These are phyloP conservation scores for Agastache rugosa DNA, from an alignment of 257 asterid genomes.

Conservation along the genomic window DNA sequence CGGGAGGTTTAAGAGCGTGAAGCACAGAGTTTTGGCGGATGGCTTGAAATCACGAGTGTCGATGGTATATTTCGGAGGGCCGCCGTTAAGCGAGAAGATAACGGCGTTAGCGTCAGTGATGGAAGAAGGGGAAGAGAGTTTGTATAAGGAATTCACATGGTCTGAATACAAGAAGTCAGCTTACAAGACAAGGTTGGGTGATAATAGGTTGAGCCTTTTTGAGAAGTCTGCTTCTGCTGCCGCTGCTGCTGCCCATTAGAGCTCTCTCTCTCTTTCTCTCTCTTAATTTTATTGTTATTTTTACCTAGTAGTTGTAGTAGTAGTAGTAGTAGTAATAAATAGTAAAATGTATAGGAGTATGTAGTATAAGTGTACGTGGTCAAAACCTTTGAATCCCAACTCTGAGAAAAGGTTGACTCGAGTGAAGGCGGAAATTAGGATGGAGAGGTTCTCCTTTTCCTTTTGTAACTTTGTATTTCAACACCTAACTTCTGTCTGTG, in stretches of 20 bases:
- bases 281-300: not conserved
- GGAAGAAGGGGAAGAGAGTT: constrained; percentile 62
- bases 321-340: not conserved
- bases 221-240: constrained; percentile 40
- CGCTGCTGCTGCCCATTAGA: constrained; percentile 24
- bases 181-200: constrained; percentile 65
- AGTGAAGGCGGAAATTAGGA: not conserved
- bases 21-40: constrained; percentile 64
- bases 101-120: constrained; percentile 46
- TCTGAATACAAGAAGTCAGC: constrained; percentile 67
- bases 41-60: constrained; percentile 51
- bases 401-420: constrained; percentile 36
- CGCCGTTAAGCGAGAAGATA: constrained; percentile 57
- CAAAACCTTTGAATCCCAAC: constrained; percentile 39
- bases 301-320: not conserved
- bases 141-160: constrained; percentile 80
- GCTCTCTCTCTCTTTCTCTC: not conserved
- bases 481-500: constrained; percentile 43
- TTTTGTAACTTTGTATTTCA: constrained; percentile 10
- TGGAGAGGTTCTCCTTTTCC: not conserved
- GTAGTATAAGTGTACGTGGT: not conserved
- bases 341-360: not conserved
- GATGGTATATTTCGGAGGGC: constrained; percentile 77
- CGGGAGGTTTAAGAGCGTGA: constrained; percentile 66
- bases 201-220: constrained; percentile 54